These are phyloP conservation scores for Cryptosporidium andersoni DNA, from an alignment of 169 alveolate species.

Conservation along the genomic window DNA sequence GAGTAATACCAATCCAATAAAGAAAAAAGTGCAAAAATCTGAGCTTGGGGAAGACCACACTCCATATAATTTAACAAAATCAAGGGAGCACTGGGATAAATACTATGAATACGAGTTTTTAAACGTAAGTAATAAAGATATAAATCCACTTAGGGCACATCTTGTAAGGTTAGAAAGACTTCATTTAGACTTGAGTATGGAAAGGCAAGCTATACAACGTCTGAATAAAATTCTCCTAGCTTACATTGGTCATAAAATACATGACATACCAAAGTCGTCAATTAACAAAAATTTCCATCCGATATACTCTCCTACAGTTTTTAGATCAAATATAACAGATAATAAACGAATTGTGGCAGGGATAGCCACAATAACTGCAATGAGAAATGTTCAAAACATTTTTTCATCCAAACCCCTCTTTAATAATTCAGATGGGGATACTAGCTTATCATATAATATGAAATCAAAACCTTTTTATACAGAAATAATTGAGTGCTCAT, in stretches of 20 bases:
- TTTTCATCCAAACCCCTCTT: background rate
- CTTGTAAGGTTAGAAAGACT: conserved; percentile 33
- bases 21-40: background rate
- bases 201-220: conserved; percentile 20
- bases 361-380: conserved; percentile 5
- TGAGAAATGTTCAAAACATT: conserved; percentile 15
- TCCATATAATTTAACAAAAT: too few relatives aligned
- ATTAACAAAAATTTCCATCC: conserved; percentile 12
- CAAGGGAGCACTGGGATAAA: background rate
- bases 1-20: background rate
- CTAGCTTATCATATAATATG: conserved; percentile 3
- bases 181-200: conserved; percentile 26
- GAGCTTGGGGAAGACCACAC: background rate
- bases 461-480: conserved; percentile 1
- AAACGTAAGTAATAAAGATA: conserved; percentile 13
- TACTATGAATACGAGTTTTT: conserved; percentile 25
- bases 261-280: conserved; percentile 29
- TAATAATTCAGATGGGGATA: conserved; percentile 14
- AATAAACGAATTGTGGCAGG: conserved; percentile 5
- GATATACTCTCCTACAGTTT: conserved; percentile 39
- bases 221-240: conserved; percentile 1
- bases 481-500: conserved; percentile 30
- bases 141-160: background rate
- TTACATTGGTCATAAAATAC: conserved; percentile 39
- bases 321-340: conserved; percentile 19